Conservation (phyloP, 192 early-diverging fungal genomes). For the Phycomyces nitens region DNA sequence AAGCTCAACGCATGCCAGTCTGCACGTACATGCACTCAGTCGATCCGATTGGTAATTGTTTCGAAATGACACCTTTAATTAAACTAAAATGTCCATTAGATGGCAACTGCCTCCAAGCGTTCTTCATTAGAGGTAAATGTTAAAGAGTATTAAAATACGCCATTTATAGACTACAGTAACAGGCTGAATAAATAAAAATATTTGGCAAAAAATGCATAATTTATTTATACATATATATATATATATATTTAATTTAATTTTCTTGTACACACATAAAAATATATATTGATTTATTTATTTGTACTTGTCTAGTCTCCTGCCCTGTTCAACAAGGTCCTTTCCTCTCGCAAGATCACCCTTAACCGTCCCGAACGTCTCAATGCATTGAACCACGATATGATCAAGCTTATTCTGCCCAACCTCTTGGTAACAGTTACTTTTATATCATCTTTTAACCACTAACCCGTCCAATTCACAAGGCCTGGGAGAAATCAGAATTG, state of each 20-base stretch:
- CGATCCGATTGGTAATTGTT: no score
- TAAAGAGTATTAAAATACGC: no score
- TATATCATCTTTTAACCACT: no score
- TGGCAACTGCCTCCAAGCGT: no score
- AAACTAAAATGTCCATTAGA: no score
- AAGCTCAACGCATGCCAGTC: no score
- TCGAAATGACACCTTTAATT: no score
- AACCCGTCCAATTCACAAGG: slow-evolving; percentile 41
- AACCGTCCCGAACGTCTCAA: slow-evolving; percentile 8
- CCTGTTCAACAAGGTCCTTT: neutral
- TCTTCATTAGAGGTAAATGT: no score
- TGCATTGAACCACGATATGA: slow-evolving; percentile 7
- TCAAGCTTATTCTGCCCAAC: neutral
- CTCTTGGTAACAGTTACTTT: neutral
- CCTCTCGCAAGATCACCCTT: neutral
- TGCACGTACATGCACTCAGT: no score
- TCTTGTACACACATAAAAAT: neutral
- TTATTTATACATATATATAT: neutral
- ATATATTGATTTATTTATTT: neutral
- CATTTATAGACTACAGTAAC: no score
- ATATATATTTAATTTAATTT: neutral
- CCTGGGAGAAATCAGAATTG: slow-evolving; percentile 82
- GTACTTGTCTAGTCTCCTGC: neutral
- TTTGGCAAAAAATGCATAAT: neutral
- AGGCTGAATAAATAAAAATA: neutral